These are phyloP conservation scores for Penicillium coffeae DNA, from an alignment of 495 filamentous ascomycete species.

Conservation along the genomic window DNA sequence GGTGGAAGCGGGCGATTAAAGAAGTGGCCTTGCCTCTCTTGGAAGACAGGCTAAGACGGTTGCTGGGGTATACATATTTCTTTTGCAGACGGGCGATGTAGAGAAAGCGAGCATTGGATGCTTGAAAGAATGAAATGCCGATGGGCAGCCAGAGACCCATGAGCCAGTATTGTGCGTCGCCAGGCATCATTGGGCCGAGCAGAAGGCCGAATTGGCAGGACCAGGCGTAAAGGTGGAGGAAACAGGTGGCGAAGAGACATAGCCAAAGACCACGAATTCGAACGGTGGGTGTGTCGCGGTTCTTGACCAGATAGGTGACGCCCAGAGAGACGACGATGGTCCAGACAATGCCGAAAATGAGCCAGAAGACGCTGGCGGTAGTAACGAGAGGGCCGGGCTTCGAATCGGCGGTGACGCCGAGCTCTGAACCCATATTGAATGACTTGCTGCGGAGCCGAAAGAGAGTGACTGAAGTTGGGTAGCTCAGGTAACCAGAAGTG, in stretches of 20 bases:
- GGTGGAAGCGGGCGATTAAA: conserved; percentile 24
- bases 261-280: conserved; percentile 60
- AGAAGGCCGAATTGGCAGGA: conserved; percentile 58
- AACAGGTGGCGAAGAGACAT: conserved; percentile 52
- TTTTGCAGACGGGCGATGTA: conserved; percentile 50
- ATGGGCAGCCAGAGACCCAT: conserved; percentile 70
- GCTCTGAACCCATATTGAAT: conserved; percentile 35
- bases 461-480: neutral
- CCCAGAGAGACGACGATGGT: conserved; percentile 50
- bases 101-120: conserved; percentile 62
- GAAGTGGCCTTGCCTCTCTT: neutral
- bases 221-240: conserved; percentile 63
- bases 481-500: neutral
- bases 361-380: conserved; percentile 36
- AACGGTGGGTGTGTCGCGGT: conserved; percentile 56
- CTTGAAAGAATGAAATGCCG: conserved; percentile 70
- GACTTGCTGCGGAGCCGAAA: neutral
- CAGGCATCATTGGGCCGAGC: conserved; percentile 56
- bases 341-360: conserved; percentile 43
- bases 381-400: conserved; percentile 20
- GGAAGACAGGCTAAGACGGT: neutral
- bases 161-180: conserved; percentile 62
- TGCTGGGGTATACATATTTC: conserved; percentile 20
- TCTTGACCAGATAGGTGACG: conserved; percentile 49
- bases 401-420: conserved; percentile 27